A percentile compares a stretch with the other conserved stretches of the same genome.
Evolutionary conservation across 2,329 filamentous ascomycete species (phyloP).

Genomic region (Ambrosiella xylebori): DNA sequence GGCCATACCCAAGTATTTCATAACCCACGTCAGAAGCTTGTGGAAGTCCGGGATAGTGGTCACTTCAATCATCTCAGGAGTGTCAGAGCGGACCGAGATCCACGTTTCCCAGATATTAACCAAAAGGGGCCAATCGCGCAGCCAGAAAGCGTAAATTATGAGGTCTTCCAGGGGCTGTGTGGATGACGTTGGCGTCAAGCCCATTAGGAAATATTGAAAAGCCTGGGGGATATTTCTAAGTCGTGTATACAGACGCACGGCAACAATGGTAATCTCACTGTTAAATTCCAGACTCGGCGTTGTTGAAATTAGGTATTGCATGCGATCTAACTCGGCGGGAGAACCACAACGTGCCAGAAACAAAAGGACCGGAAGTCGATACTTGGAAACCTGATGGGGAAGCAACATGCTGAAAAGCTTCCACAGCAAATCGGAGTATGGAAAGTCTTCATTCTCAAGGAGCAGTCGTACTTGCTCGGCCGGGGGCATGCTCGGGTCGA

Average conservation of each 20-base stretch:
- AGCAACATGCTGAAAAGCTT: constrained; percentile 3
- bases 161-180: constrained; percentile 10
- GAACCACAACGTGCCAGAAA: constrained; percentile 12
- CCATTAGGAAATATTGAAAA: constrained; percentile 10
- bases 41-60: constrained; percentile 9
- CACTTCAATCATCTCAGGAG: constrained; percentile 5
- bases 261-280: constrained; percentile 9
- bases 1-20: constrained; percentile 6
- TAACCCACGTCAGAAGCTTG: not conserved
- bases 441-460: constrained; percentile 10
- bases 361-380: constrained; percentile 6
- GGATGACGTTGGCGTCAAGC: constrained; percentile 8
- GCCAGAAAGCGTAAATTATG: constrained; percentile 11
- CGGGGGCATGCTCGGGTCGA: not conserved
- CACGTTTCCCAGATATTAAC: constrained; percentile 9
- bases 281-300: constrained; percentile 9
- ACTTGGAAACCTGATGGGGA: not conserved
- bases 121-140: constrained; percentile 10
- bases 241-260: constrained; percentile 11
- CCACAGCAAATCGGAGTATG: constrained; percentile 11
- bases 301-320: constrained; percentile 11
- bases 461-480: constrained; percentile 2
- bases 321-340: constrained; percentile 10
- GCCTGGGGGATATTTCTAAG: constrained; percentile 11
- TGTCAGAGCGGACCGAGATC: constrained; percentile 7